Base-by-base conservation (phyloP, 2,329 filamentous ascomycete genomes). In the Aspergillus sp. region DNA sequence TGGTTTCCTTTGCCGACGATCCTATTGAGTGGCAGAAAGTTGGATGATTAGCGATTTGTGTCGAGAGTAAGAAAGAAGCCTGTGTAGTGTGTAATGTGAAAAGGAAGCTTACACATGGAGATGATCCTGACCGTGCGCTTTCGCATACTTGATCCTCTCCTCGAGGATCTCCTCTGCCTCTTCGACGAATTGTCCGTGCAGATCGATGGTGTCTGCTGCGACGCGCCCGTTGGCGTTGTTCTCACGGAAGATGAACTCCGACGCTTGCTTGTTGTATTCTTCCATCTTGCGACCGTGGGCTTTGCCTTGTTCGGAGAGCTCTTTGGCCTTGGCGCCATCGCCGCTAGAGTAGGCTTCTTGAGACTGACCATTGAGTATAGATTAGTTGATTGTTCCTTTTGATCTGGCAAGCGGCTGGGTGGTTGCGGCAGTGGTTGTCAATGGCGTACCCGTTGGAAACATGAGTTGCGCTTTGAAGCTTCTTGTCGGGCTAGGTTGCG, bases 1-100 rank as follows among this genome's bases (percentile, higher is more conserved):
- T 99, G 95, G 75, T 96, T 95, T 3, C 95, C 95, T 78, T 94
- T 96, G 71, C 95, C 95, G 30, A 98, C 94, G 71, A 99, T 97
- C 42, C 83, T 85, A 13, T 44, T 44, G 17, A 44, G 13, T 44
- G 36, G 47, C 4, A 3, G 11, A 7, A 30, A 23, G 19, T 23
- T 6, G 10, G 6, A 13, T 4, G 13, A 21, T 23, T 44, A 36
- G 32, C 32, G 19, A 44, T 44, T 7, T 7, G 27, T 10, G n/a
- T 42, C 8, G 19, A 23, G 8, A 19, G 41, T 39, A 39, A 51
- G 54, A 23, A 36, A 36, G 23, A 15, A 36, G 32, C 32, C 32
- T 48, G 15, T 32, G 13, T 39, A 30, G 8, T 30, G 27, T 30
- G 27, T 47, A 55, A 54, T n/a, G 8, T 48, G 49, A 4, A 25